Base-by-base conservation (phyloP, 768 basidiomycete genomes). In the Lactifluus piperatus region DNA sequence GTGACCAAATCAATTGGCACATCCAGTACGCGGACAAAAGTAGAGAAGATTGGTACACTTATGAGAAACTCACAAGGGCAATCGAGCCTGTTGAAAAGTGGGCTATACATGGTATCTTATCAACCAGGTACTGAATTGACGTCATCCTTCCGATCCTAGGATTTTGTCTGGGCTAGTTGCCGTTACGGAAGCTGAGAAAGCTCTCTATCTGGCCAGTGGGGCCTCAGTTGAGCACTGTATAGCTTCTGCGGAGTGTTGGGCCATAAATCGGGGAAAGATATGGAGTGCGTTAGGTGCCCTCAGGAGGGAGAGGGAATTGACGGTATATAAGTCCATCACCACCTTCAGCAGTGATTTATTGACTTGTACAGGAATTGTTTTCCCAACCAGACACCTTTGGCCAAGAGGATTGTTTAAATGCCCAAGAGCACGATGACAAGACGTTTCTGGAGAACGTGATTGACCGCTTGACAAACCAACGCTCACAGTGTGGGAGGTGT, bases 51-150 rank as follows among this genome's bases (percentile, higher is more conserved):
- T 66, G 65, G 65, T n/a, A 22, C 27, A 65, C 41, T 47, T 66
- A 53, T 14, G 63, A 62, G 4, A 66, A 54, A 43, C 65, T 47
- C 43, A 54, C 64, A 11, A 32, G 27, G 5, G 65, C 65, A 5
- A 62, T 66, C n/a, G 64, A 66, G n/a, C 65, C 65, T 20, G 36
- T 65, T 14, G 65, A 66, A 41, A 57, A 65, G 65, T 66, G 36
- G 36, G 59, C 29, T 10, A 8, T 27, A 6, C 24, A 3, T 26
- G 1, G 2, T 24, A 9, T 9, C 29, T 5, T 30, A 22, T 26
- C n/a, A n/a, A n/a, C 9, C 37, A 14, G 10, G n/a, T 29, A 5
- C 5, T 32, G 26, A 39, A 22, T 43, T 54, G 43, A 54, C 39
- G 34, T 36, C 24, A 37, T 48, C 27, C 5, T 6, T 22, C n/a